Evolutionary conservation across 2,329 filamentous ascomycete genomes (phyloP).

Genomic region (Verticillium zaregamsianum): DNA sequence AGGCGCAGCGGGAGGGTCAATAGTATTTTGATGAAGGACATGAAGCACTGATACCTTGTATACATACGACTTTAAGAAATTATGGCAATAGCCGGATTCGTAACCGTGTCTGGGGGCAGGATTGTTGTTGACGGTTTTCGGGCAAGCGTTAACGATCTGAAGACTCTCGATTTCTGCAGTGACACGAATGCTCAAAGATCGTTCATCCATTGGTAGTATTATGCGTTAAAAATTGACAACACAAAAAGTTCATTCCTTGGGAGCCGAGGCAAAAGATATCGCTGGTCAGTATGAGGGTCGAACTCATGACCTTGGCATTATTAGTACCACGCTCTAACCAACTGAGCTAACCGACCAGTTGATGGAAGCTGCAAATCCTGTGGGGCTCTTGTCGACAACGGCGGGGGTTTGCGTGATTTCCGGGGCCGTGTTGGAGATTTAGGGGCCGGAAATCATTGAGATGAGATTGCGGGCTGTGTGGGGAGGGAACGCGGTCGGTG

Average conservation of each 20-base stretch:
- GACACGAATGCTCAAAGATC: background rate
- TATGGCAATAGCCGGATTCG: too few relatives aligned
- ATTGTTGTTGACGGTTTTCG: too few relatives aligned
- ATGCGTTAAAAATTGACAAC: too few relatives aligned
- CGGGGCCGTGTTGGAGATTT: too few relatives aligned
- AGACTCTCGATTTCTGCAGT: background rate
- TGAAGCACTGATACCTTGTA: background rate
- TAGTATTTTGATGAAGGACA: background rate
- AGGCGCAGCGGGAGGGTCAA: constrained; percentile 19
- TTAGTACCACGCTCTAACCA: background rate
- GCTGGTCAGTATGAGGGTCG: background rate
- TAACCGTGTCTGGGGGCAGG: too few relatives aligned
- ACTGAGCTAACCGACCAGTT: background rate
- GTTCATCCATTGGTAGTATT: too few relatives aligned
- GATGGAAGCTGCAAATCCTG: background rate
- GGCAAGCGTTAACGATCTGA: too few relatives aligned
- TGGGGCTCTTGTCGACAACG: background rate
- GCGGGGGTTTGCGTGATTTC: background rate
- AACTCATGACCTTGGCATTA: background rate
- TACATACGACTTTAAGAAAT: too few relatives aligned
- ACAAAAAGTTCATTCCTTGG: too few relatives aligned
- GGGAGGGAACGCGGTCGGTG: too few relatives aligned
- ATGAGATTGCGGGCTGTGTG: too few relatives aligned
- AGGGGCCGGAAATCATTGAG: too few relatives aligned
- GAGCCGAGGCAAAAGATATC: background rate